These are phyloP conservation scores for Trypanosoma vivax DNA, from an alignment of 208 protist genomes.

Conservation along the genomic window DNA sequence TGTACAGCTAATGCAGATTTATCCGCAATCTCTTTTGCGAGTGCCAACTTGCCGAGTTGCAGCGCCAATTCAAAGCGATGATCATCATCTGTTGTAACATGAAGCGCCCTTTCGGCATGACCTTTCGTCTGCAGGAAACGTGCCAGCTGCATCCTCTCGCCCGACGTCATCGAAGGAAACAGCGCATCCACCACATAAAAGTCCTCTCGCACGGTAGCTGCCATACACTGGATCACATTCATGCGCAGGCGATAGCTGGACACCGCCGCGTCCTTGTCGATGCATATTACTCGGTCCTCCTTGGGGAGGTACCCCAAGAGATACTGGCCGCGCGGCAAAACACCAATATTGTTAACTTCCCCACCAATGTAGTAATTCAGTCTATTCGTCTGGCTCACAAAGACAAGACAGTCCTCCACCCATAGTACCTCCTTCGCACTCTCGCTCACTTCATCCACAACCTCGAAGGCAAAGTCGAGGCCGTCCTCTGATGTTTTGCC, in stretches of 20 bases:
- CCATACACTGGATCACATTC: slow-evolving; percentile 96
- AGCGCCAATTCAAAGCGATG: slow-evolving; percentile 94
- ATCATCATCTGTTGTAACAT: slow-evolving; percentile 92
- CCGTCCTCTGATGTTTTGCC: slow-evolving; percentile 81
- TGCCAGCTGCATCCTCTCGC: slow-evolving; percentile 85
- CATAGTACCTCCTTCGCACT: slow-evolving; percentile 89
- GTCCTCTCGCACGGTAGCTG: slow-evolving; percentile 93
- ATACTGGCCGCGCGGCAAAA: slow-evolving; percentile 88
- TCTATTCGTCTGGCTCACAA: slow-evolving; percentile 88
- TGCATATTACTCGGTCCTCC: slow-evolving; percentile 94
- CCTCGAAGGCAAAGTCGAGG: slow-evolving; percentile 94
- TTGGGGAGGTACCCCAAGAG: slow-evolving; percentile 94
- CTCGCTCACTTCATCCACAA: slow-evolving; percentile 91
- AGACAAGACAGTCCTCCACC: slow-evolving; percentile 97
- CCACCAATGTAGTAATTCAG: slow-evolving; percentile 97
- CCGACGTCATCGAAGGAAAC: slow-evolving; percentile 78
- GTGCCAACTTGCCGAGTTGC: slow-evolving; percentile 71
- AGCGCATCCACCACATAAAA: slow-evolving; percentile 81
- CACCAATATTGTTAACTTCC: slow-evolving; percentile 89
- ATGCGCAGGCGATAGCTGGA: slow-evolving; percentile 90
- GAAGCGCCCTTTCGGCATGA: slow-evolving; percentile 87
- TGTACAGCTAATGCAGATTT: slow-evolving; percentile 55
- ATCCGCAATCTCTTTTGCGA: slow-evolving; percentile 77
- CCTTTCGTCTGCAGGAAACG: slow-evolving; percentile 93
- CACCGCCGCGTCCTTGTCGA: slow-evolving; percentile 92